A percentile compares a stretch with the other conserved stretches of the same genome.
Evolutionary conservation across 495 filamentous ascomycete genomes (phyloP).

Genomic region (Podospora pseudopauciseta): DNA sequence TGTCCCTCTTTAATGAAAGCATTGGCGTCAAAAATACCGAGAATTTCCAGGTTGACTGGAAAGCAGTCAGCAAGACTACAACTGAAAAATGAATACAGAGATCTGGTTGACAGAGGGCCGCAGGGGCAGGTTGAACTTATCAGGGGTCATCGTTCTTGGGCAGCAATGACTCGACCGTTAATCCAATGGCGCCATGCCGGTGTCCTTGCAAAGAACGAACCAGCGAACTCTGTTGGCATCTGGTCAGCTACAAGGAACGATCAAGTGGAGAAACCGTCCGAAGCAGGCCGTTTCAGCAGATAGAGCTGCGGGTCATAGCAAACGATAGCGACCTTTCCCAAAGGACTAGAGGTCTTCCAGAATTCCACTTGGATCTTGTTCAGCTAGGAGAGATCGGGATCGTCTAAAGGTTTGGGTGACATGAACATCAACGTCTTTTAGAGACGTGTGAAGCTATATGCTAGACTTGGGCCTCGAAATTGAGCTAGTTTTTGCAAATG

Average conservation of each 20-base stretch:
- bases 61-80: neutral
- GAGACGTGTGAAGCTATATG: neutral
- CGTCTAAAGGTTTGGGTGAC: too few relatives aligned
- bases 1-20: constrained; percentile 18
- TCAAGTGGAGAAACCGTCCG: constrained; percentile 2
- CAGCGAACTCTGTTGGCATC: neutral
- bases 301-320: neutral
- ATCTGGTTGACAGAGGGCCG: neutral
- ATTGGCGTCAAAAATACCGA: constrained; percentile 15
- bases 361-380: neutral
- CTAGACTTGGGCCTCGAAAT: neutral
- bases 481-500: neutral
- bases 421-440: neutral
- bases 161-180: constrained; percentile 15
- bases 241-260: neutral
- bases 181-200: neutral
- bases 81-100: neutral
- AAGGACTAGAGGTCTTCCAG: neutral
- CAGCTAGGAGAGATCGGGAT: too few relatives aligned
- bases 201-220: neutral
- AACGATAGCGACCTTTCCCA: neutral
- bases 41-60: neutral
- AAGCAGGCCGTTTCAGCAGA: neutral
- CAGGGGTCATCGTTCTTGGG: neutral
- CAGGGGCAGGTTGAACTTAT: neutral